Percentiles rank a stretch among this genome's conserved stretches.
These are phyloP conservation scores for Cladosporium austrohemisphaericum DNA, from an alignment of 2,329 filamentous ascomycete genomes.

Conservation along the genomic window DNA sequence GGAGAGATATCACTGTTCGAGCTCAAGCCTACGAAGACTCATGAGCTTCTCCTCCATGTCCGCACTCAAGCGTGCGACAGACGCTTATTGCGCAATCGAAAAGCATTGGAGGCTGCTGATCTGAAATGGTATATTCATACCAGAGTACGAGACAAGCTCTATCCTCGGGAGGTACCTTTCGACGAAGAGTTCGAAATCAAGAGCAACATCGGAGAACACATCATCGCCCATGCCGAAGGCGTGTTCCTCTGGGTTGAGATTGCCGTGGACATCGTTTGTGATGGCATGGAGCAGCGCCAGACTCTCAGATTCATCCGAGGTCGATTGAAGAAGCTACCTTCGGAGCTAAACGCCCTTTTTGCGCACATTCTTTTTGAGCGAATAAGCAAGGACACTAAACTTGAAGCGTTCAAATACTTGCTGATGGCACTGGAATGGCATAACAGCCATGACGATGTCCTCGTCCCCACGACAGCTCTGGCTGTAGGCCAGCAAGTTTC, in stretches of 20 bases:
- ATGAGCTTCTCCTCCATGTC: too few species aligned
- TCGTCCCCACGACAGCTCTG: neutral
- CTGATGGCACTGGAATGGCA: neutral
- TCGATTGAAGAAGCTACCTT: neutral
- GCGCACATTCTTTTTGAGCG: neutral
- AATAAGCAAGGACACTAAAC: neutral
- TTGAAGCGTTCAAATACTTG: neutral
- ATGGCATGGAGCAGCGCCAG: neutral
- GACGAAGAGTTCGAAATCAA: too few species aligned
- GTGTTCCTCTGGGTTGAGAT: slow-evolving; percentile 1
- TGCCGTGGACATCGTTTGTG: neutral
- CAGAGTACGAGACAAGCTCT: too few species aligned
- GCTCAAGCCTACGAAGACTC: too few species aligned
- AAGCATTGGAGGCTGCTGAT: too few species aligned
- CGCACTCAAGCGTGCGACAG: too few species aligned
- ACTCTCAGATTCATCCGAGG: neutral
- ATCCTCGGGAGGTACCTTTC: too few species aligned
- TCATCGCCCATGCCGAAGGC: neutral
- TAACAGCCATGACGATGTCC: neutral
- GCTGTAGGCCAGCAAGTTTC: neutral
- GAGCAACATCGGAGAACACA: neutral
- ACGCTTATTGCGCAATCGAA: too few species aligned
- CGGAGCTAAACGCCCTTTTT: neutral
- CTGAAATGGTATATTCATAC: too few species aligned
- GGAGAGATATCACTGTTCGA: too few species aligned